Percentiles rank a stretch among this genome's conserved stretches.
These are phyloP conservation scores for Candida cerambycidarum DNA, from an alignment of 805 yeast genomes.

Conservation along the genomic window DNA sequence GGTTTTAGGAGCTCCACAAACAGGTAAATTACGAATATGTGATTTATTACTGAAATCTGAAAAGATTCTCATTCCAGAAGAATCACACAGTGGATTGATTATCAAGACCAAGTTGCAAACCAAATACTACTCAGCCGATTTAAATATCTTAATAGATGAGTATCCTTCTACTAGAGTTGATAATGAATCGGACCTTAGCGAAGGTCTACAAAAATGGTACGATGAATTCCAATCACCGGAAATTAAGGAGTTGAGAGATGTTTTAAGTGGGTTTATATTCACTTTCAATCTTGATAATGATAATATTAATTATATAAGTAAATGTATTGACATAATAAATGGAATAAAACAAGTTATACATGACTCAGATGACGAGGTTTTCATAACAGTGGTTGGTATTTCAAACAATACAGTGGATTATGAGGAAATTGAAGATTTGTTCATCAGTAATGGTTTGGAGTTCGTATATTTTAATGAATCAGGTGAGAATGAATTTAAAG, in stretches of 20 bases:
- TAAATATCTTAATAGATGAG: slow-evolving; percentile 39
- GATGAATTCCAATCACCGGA: slow-evolving; percentile 39
- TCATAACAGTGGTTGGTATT: slow-evolving; percentile 32
- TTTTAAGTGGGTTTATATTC: slow-evolving; percentile 45
- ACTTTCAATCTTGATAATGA: slow-evolving; percentile 31
- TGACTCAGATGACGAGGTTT: slow-evolving; percentile 12
- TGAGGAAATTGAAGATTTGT: slow-evolving; percentile 38
- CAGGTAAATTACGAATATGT: slow-evolving; percentile 38
- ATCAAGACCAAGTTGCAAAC: slow-evolving; percentile 25
- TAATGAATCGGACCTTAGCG: not conserved
- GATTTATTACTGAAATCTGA: slow-evolving; percentile 27
- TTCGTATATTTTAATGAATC: slow-evolving; percentile 32
- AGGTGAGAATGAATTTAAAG: slow-evolving; percentile 44
- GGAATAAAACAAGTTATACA: slow-evolving; percentile 8
- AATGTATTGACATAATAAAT: slow-evolving; percentile 18
- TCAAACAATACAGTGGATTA: slow-evolving; percentile 9
- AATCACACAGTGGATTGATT: slow-evolving; percentile 34
- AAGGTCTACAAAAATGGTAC: slow-evolving; percentile 33
- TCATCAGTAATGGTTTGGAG: slow-evolving; percentile 42
- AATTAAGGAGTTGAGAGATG: slow-evolving; percentile 44
- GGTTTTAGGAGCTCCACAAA: slow-evolving; percentile 43
- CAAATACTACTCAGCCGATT: slow-evolving; percentile 29
- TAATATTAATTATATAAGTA: slow-evolving; percentile 21
- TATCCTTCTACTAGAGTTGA: slow-evolving; percentile 18
- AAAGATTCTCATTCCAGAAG: slow-evolving; percentile 23